Evolutionary conservation across 1,284 basidiomycete genomes (phyloP), one percentile per base, ranked within the genome.

Genomic region (Schizophyllum amplum): DNA sequence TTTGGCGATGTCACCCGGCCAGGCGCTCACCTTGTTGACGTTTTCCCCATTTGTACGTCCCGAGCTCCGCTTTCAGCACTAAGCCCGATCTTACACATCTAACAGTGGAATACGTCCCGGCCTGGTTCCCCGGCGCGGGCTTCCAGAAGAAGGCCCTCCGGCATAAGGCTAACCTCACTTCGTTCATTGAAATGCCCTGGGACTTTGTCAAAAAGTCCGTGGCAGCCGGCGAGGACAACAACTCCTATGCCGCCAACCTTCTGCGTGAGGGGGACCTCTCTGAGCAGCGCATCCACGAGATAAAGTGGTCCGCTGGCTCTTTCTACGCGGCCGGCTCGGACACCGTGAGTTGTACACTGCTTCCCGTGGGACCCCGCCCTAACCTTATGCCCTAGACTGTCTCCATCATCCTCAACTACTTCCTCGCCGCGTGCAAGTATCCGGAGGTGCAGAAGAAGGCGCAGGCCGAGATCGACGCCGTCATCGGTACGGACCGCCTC

Each of bases 151-250:
- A 81, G 53, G 80, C 74, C 0, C 67, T 65, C 48, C 63, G 69
- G 57, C 78, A 76, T 72, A 67, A 66, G 2, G 61, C 56, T 4
- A 73, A 70, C 0, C 67, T 79, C 49, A 60, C 70, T 33, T 64
- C 69, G 15, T 71, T 76, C 73, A 70, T 72, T 4, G 69, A 76
- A 7, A 60, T 61, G 4, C 77, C 80, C 0, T 68, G 75, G 58
- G 65, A 74, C 52, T 77, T 69, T 51, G 77, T 77, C 52, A 78
- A 76, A 65, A 64, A 76, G 33, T 74, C 79, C 60, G 74, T 79
- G 71, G 81, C 78, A 55, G 46, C 26, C 13, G 71, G 70, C 33
- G 61, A 58, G 17, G 67, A 69, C 9, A 63, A 66, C 54, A 57
- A 61, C 9, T 73, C 69, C 2, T 70, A 71, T 55, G 64, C 67